Base-by-base conservation (phyloP, 495 filamentous ascomycete species). In the Cladorrhinum samala region DNA sequence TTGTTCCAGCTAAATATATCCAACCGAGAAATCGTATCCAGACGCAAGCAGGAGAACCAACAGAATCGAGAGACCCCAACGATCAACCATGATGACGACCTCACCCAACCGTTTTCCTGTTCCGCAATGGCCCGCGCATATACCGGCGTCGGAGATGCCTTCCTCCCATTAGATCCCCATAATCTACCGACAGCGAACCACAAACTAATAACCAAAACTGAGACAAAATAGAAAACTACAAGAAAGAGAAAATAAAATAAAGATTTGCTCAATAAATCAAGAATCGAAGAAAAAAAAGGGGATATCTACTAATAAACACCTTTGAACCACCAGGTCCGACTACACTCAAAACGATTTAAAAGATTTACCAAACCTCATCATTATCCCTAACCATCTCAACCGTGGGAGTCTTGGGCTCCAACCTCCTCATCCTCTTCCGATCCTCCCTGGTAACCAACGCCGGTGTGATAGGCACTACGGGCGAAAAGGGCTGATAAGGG, bases 401-500 rank as follows among this genome's bases (percentile, higher is more conserved):
- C 1, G 75, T 77, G 17, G 77, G 78, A 46, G 71, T 75, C 66
- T 74, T 77, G 14, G 76, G 80, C 60, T 82, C 79, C 50, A 80
- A 57, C 72, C 72, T 79, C 73, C 73, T 80, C 77, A 76, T 80
- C 52, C 74, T 69, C 75, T 86, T 90, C 44, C 89, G 70, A 60
- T 96, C 88, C 54, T 80, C 79, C 67, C 79, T 83, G 9, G 83
- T 89, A 39, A 89, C 83, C 44, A 91, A 74, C 42, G 83, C 82
- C 1, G 91, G 91, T 24, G 91, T 94, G 52, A 96, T 82, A 0
- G 91, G 91, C 14, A 93, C 87, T 7, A 94, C 76, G 0, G 91
- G 91, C 1, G 86, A 89, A 63, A 87, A 92, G 0, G 91, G 91
- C 78, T 95, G 93, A 63, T 96, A 96, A 4, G 91, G 88, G 50